phyloP scores from a whole-genome alignment of 371 early-diverging fungal species.

The Antonospora locustae region DNA sequence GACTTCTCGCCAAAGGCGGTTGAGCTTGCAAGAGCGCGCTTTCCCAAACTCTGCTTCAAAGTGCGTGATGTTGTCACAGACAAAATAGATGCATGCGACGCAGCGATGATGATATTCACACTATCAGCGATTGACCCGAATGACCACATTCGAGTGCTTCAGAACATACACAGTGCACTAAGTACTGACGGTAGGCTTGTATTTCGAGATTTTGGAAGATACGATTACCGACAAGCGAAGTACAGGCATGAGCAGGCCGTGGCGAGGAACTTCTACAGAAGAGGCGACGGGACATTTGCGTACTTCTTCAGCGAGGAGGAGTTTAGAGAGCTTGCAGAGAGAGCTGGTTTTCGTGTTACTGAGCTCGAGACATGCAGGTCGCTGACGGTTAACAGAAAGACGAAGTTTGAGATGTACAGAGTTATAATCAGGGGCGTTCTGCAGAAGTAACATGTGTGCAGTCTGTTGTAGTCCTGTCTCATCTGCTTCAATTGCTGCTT shows the following conservation, averaged over 20 bases:
- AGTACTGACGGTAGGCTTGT: conserved; percentile 21
- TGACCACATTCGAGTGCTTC: conserved; percentile 19
- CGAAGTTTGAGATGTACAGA: conserved; percentile 83
- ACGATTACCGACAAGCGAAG: conserved; percentile 39
- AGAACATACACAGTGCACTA: conserved; percentile 12
- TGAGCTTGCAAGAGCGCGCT: conserved; percentile 4
- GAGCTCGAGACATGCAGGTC: conserved; percentile 76
- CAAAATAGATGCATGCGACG: conserved; percentile 10
- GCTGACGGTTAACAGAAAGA: conserved; percentile 75
- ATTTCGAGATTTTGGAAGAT: conserved; percentile 38
- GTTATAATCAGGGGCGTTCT: conserved; percentile 88
- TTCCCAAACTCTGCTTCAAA: background rate
- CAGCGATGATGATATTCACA: conserved; percentile 41
- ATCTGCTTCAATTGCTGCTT: too few species aligned
- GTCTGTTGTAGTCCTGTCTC: too few species aligned
- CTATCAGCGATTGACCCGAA: conserved; percentile 40
- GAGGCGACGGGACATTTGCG: conserved; percentile 41
- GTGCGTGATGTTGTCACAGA: conserved; percentile 1
- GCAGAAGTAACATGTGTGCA: conserved; percentile 20
- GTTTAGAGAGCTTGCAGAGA: background rate
- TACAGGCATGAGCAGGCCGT: conserved; percentile 39
- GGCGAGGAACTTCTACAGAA: conserved; percentile 34
- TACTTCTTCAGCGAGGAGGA: conserved; percentile 40
- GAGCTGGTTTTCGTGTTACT: conserved; percentile 56
- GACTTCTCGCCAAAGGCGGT: conserved; percentile 36